phyloP scores from a whole-genome alignment of 306 rosid species.

The Vachellia collinsii region DNA sequence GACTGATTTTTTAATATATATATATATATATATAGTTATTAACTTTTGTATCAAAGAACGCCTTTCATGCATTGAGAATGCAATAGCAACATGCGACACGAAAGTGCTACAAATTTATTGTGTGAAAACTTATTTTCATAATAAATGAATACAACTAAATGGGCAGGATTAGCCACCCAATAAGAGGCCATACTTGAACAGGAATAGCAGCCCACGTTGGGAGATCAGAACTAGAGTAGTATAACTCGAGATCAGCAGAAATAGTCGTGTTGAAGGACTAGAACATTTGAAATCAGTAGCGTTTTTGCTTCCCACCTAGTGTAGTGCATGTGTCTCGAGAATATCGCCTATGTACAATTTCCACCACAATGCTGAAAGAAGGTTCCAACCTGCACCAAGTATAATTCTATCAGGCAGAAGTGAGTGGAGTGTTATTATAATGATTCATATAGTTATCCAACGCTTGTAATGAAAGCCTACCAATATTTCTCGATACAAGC shows the following conservation, averaged over 20 bases:
- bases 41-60: no score
- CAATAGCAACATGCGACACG: no score
- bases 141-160: not conserved
- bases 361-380: conserved; percentile 11
- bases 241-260: not conserved
- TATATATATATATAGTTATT: no score
- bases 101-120: not conserved
- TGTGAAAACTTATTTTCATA: not conserved
- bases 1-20: no score
- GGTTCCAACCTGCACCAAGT: conserved; percentile 40
- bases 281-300: not conserved
- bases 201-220: not conserved
- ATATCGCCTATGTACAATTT: not conserved
- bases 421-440: conserved; percentile 8
- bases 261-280: not conserved
- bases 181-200: not conserved
- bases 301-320: not conserved
- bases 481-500: conserved; percentile 76
- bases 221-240: not conserved
- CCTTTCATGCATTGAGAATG: no score
- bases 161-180: not conserved
- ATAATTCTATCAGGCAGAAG: conserved; percentile 17
- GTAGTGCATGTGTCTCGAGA: not conserved
- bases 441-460: conserved; percentile 36
- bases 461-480: conserved; percentile 49